phyloP scores from a whole-genome alignment of 768 basidiomycete species.

The Boletus tylopilopsis region DNA sequence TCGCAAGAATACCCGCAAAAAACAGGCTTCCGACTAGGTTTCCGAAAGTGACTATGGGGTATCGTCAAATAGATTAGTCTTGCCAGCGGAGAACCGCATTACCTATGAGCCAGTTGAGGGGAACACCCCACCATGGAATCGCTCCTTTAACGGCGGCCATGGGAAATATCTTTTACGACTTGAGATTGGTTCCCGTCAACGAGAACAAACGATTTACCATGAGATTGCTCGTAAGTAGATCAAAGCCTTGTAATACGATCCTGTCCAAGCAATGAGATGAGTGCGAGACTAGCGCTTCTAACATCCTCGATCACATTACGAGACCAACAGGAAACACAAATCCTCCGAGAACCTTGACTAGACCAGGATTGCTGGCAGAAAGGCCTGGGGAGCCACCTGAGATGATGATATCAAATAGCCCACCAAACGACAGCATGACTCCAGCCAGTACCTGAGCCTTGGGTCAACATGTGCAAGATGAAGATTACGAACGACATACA shows the following conservation, averaged over 20 bases:
- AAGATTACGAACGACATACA: conserved; percentile 36
- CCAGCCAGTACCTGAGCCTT: conserved; percentile 59
- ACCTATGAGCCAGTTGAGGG: conserved; percentile 69
- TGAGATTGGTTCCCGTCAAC: neutral
- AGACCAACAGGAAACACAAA: conserved; percentile 76
- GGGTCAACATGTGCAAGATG: neutral
- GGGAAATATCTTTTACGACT: conserved; percentile 52
- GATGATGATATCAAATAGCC: conserved; percentile 56
- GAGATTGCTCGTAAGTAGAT: conserved; percentile 74
- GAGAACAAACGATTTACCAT: conserved; percentile 42
- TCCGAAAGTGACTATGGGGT: conserved; percentile 56
- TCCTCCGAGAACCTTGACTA: conserved; percentile 62
- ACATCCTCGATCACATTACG: conserved; percentile 52
- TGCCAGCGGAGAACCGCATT: conserved; percentile 8
- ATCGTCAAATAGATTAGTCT: neutral
- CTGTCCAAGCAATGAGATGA: conserved; percentile 32
- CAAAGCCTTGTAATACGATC: conserved; percentile 69
- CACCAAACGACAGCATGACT: conserved; percentile 72
- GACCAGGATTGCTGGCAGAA: conserved; percentile 53
- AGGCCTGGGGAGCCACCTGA: conserved; percentile 55
- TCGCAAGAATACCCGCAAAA: conserved; percentile 62
- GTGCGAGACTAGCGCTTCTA: neutral
- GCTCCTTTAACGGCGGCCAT: conserved; percentile 61
- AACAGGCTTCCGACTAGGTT: conserved; percentile 69
- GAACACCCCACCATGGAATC: conserved; percentile 68